phyloP scores from a whole-genome alignment of 2,329 filamentous ascomycete genomes.

The Hypoxylon sp. region DNA sequence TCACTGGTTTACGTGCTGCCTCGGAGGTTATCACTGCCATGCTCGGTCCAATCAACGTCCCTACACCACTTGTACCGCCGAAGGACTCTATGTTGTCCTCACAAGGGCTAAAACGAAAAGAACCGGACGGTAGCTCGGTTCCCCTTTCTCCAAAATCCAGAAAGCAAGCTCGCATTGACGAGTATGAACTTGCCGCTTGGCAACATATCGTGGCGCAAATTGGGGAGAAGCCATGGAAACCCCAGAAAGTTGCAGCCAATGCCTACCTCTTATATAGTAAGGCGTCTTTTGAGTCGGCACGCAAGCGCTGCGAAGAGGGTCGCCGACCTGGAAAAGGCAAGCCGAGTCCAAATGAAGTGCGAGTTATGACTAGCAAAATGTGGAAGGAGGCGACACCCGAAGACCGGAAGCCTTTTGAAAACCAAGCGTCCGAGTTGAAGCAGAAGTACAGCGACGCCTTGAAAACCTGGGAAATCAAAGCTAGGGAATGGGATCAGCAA shows the following conservation, averaged over 20 bases:
- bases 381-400: conserved; percentile 84
- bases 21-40: conserved; percentile 85
- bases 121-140: conserved; percentile 43
- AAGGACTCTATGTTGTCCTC: conserved; percentile 62
- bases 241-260: conserved; percentile 80
- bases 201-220: conserved; percentile 67
- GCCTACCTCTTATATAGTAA: conserved; percentile 93
- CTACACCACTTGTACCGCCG: conserved; percentile 78
- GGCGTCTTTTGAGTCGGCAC: conserved; percentile 74
- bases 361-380: conserved; percentile 86
- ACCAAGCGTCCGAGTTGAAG: conserved; percentile 79
- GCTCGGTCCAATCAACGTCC: conserved; percentile 83
- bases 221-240: conserved; percentile 80
- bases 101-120: conserved; percentile 67
- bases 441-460: conserved; percentile 70
- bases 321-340: conserved; percentile 74
- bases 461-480: conserved; percentile 70
- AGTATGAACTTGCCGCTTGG: conserved; percentile 68
- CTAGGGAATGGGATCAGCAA: conserved; percentile 78
- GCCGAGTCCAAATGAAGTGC: conserved; percentile 81
- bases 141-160: conserved; percentile 59
- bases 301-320: conserved; percentile 72
- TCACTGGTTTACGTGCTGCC: conserved; percentile 91
- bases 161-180: conserved; percentile 65
- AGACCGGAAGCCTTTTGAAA: conserved; percentile 81